Percentiles rank a stretch among this genome's conserved stretches.
Conservation (phyloP, 306 rosid genomes). For the Phaseolus lunatus region DNA sequence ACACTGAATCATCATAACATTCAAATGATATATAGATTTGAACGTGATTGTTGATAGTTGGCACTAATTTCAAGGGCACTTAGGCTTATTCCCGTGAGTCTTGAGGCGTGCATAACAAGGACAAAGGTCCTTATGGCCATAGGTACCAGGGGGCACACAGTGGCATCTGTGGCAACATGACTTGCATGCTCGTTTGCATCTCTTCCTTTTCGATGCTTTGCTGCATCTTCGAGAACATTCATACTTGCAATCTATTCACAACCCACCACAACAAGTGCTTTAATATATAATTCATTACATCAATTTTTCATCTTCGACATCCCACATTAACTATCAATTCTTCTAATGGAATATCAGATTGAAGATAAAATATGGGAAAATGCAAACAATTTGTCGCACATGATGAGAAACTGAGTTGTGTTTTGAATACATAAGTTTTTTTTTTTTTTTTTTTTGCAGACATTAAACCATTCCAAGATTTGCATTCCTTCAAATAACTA, state of each 20-base stretch:
- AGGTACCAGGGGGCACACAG: conserved; percentile 73
- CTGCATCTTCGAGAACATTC: conserved; percentile 63
- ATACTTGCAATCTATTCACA: conserved; percentile 52
- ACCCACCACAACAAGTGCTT: too few relatives aligned
- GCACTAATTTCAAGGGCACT: conserved; percentile 59
- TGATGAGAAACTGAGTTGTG: background rate
- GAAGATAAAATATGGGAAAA: background rate
- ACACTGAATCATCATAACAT: too few relatives aligned
- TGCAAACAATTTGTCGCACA: background rate
- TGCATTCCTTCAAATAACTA: background rate
- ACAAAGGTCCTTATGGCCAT: conserved; percentile 57
- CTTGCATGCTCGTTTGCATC: conserved; percentile 62
- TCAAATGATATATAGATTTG: too few relatives aligned
- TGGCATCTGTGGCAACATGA: conserved; percentile 62
- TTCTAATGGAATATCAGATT: too few relatives aligned
- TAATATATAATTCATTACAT: too few relatives aligned
- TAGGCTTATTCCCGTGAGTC: conserved; percentile 63
- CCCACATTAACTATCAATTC: too few relatives aligned
- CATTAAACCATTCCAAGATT: background rate
- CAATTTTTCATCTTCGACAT: too few relatives aligned
- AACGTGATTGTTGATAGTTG: too few relatives aligned
- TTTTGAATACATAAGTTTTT: background rate
- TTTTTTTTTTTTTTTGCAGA: background rate
- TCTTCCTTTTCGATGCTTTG: conserved; percentile 55
- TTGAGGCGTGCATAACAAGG: conserved; percentile 72